A percentile compares a stretch with the other conserved stretches of the same genome.
Evolutionary conservation across 257 asterid species (phyloP).

Genomic region (Solanum acaule): DNA sequence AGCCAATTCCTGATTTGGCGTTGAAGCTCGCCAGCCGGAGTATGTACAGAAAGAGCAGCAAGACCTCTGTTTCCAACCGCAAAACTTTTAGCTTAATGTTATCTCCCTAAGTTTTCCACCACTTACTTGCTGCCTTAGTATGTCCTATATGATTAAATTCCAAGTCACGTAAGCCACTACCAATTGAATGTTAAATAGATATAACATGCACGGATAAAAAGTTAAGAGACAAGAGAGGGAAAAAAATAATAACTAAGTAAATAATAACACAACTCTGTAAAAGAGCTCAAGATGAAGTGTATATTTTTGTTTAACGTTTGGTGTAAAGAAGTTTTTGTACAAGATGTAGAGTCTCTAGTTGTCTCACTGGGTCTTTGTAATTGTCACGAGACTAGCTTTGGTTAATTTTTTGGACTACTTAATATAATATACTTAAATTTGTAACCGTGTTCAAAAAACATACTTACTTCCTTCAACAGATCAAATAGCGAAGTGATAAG

Average conservation of each 20-base stretch:
- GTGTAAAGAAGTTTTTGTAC: neutral
- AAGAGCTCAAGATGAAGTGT: no score
- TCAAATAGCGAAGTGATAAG: no score
- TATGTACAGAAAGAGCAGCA: slow-evolving; percentile 91
- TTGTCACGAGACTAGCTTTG: neutral
- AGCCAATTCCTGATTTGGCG: slow-evolving; percentile 97
- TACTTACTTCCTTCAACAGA: no score
- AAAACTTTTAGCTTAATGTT: slow-evolving; percentile 83
- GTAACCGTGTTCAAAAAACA: no score
- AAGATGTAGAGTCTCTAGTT: no score
- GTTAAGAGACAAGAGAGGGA: neutral
- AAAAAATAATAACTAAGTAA: neutral
- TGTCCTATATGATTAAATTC: slow-evolving; percentile 45
- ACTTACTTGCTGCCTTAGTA: slow-evolving; percentile 90
- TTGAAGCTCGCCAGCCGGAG: slow-evolving; percentile 98
- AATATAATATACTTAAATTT: no score
- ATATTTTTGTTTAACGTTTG: no score
- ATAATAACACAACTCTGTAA: neutral
- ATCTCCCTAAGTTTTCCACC: slow-evolving; percentile 95
- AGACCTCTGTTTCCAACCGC: slow-evolving; percentile 85
- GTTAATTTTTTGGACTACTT: no score
- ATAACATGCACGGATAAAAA: neutral
- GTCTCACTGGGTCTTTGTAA: no score
- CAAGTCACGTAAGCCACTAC: slow-evolving; percentile 8
- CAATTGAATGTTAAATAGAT: neutral